Conservation (phyloP, 441 rosid genomes). For the Sinapis alba region DNA sequence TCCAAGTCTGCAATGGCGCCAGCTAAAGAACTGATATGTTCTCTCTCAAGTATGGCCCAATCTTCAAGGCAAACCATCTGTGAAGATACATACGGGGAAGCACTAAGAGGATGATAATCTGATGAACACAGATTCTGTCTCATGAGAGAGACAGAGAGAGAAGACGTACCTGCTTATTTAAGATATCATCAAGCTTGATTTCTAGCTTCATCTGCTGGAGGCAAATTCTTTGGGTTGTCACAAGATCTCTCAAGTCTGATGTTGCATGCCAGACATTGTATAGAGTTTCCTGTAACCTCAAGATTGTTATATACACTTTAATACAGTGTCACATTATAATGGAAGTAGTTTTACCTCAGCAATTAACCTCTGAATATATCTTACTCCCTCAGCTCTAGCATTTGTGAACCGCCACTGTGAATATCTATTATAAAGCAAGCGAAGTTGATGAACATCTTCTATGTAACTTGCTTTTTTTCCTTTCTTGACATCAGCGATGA, state of each 20-base stretch:
- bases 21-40: slow-evolving; percentile 69
- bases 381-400: slow-evolving; percentile 72
- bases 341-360: slow-evolving; percentile 67
- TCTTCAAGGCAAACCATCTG: slow-evolving; percentile 80
- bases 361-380: slow-evolving; percentile 60
- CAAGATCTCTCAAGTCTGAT: slow-evolving; percentile 66
- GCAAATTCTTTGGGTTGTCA: slow-evolving; percentile 57
- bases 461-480: slow-evolving; percentile 67
- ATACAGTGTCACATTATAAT: not conserved
- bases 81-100: slow-evolving; percentile 18
- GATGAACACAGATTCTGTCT: not conserved
- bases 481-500: slow-evolving; percentile 75
- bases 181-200: slow-evolving; percentile 64
- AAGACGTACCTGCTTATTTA: slow-evolving; percentile 67
- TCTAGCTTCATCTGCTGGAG: slow-evolving; percentile 73
- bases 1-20: slow-evolving; percentile 80
- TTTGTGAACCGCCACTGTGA: slow-evolving; percentile 90
- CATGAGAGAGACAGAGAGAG: slow-evolving; percentile 10
- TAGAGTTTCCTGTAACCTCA: slow-evolving; percentile 68
- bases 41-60: slow-evolving; percentile 83
- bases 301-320: slow-evolving; percentile 18
- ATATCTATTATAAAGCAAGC: slow-evolving; percentile 75
- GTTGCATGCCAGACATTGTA: slow-evolving; percentile 73
- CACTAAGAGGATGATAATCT: slow-evolving; percentile 19
- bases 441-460: slow-evolving; percentile 87